Evolutionary conservation across 345 rosid genomes (phyloP), one percentile per base, ranked within the genome.

Genomic region (Erodium maritimum): DNA sequence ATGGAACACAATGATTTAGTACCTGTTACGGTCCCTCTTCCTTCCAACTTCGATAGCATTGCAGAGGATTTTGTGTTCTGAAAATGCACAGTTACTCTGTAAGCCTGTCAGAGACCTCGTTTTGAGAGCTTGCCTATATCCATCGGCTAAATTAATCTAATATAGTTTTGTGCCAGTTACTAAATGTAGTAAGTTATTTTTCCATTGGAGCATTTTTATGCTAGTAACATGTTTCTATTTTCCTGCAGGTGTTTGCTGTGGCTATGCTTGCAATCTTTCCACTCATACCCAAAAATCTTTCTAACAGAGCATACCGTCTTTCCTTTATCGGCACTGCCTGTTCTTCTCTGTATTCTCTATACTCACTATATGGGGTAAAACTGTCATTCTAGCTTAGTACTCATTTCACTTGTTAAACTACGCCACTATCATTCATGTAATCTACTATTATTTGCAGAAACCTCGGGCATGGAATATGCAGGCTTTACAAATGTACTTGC

Each of bases 281-380:
- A 19, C 72, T 93, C 11, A 63, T 83, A 52, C 96, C 97, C 20
- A 74, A 52, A 76, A 73, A 67, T 73, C 88, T 93, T 60, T 82
- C 97, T 18, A 82, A 69, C 52, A 83, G 95, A 73, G 95, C 96
- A 51, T 90, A 85, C 69, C 82, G 99, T 21, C 81, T 90, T 63
- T 83, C 97, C 33, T 85, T 89, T 68, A 74, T 90, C 83, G 99
- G 99, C 80, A 93, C 96, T 45, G 83, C 89, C 0, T 82, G 97
- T 71, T 85, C 95, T 12, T 79, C 95, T 63, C 61, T 87, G 17
- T 89, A 83, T 69, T 90, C 99, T 23, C 67, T 93, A 71, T 89
- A 90, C 80, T 71, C 88, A 19, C 75, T 85, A 37, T 78, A 90
- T 64, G 99, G 99, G 83, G 97, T 93, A 90, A 71, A 52, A 18